Evolutionary conservation across 2,329 filamentous ascomycete species (phyloP), one percentile per base, ranked within the genome.

Genomic region (Knoxdaviesia capensis): DNA sequence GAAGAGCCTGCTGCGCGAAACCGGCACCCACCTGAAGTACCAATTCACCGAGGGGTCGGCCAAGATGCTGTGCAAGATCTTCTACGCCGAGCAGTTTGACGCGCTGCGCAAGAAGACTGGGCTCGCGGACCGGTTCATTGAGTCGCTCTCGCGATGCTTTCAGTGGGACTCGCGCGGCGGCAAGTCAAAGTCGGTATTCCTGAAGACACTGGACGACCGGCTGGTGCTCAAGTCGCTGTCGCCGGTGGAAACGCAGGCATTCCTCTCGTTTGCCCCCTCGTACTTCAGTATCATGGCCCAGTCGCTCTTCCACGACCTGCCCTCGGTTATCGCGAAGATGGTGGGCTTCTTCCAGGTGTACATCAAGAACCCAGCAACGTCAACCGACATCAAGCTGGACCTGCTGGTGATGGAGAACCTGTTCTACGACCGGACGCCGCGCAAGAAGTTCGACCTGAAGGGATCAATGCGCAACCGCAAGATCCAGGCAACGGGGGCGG

Each of bases 101-200:
- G 90, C 90, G 3, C 69, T 98, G 35, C 77, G 90, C 43, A 74
- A 83, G 44, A 94, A 94, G 59, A 96, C 88, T 49, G 88, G 88
- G 10, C 81, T 94, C 6, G 78, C 85, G 1, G 87, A 96, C 54
- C 81, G 90, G 34, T 93, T 98, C 49, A 77, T 96, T 30, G 90
- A 98, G 56, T 94, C 87, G 1, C 65, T 98, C 28, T 96, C 90
- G 6, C 77, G 90, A 20, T 98, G 92, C 59, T 71, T 93, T 20
- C 94, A 96, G 58, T 98, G 88, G 83, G 90, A 98, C 59, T 94
- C 85, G 3, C 93, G 93, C 55, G 92, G 90, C 29, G 90, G 90
- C 49, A 98, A 98, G 61, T 94, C 88, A 2, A 94, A 94, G 55
- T 94, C 87, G 0, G 78, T 98, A 5, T 98, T 98, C 57, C 64